Percentiles rank a stretch among this genome's conserved stretches.
Conservation (phyloP, 106 monocot species). For the Dendrobium catenatum region DNA sequence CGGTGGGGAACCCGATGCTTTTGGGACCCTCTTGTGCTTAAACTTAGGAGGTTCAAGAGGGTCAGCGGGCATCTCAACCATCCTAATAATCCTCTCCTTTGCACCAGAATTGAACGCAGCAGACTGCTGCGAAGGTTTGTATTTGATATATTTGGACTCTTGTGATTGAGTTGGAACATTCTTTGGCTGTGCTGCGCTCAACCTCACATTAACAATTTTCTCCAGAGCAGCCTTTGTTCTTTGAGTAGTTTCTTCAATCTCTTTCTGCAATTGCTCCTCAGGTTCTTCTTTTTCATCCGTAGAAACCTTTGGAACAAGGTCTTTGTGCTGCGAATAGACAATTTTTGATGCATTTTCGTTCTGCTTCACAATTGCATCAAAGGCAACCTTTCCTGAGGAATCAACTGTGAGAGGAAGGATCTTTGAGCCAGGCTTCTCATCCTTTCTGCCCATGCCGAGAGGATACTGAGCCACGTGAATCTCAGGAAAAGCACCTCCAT, state of each 20-base stretch:
- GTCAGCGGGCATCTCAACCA: constrained; percentile 91
- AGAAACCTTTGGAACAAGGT: constrained; percentile 68
- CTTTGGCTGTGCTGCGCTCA: constrained; percentile 95
- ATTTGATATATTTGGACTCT: constrained; percentile 89
- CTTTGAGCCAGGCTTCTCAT: constrained; percentile 76
- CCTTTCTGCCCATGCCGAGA: constrained; percentile 80
- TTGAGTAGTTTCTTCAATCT: constrained; percentile 82
- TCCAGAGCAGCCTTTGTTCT: constrained; percentile 78
- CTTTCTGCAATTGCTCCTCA: constrained; percentile 62
- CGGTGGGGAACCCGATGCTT: constrained; percentile 83
- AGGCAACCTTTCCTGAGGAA: constrained; percentile 80
- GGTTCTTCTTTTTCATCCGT: constrained; percentile 24
- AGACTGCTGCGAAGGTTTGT: constrained; percentile 83
- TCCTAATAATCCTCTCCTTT: constrained; percentile 80
- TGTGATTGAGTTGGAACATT: constrained; percentile 74
- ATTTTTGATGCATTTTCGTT: constrained; percentile 82
- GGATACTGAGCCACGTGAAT: constrained; percentile 95
- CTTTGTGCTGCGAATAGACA: constrained; percentile 86
- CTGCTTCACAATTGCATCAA: constrained; percentile 75
- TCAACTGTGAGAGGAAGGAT: constrained; percentile 88
- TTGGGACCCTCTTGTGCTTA: constrained; percentile 93
- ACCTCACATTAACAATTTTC: constrained; percentile 83
- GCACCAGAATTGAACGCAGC: constrained; percentile 94
- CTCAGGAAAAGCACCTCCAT: constrained; percentile 99
- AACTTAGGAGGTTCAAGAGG: constrained; percentile 97